Evolutionary conservation across 2,329 filamentous ascomycete species (phyloP).

Genomic region (Gnomoniopsis smithogilvyi): DNA sequence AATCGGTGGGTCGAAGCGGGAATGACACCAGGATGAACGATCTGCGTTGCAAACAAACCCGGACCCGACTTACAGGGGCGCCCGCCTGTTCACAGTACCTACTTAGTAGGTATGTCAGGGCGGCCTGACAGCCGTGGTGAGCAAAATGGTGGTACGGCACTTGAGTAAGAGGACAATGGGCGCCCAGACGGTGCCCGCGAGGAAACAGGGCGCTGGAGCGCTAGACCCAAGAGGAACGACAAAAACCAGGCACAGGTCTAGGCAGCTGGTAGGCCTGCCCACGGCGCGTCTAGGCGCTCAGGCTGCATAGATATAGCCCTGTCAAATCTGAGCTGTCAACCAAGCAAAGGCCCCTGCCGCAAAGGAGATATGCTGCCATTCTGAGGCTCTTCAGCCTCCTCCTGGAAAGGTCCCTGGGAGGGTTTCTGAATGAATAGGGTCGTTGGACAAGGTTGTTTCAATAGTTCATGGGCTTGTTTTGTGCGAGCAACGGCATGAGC

Average conservation of each 20-base stretch:
- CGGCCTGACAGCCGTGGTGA: background rate
- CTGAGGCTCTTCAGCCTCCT: slow-evolving; percentile 14
- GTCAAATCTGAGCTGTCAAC: slow-evolving; percentile 18
- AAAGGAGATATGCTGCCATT: slow-evolving; percentile 6
- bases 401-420: background rate
- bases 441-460: slow-evolving; percentile 3
- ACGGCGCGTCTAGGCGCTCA: background rate
- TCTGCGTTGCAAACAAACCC: background rate
- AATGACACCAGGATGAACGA: slow-evolving; percentile 1
- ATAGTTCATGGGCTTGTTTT: slow-evolving; percentile 5
- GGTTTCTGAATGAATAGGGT: background rate
- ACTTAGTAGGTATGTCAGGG: too few species aligned
- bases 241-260: background rate
- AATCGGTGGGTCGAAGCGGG: slow-evolving; percentile 2
- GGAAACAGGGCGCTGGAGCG: background rate
- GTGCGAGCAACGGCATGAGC: background rate
- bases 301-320: slow-evolving; percentile 3
- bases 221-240: background rate
- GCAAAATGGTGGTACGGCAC: background rate
- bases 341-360: slow-evolving; percentile 12
- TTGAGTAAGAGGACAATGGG: background rate
- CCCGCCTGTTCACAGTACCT: background rate
- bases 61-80: background rate
- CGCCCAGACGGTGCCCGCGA: background rate
- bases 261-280: too few species aligned